Conservation (phyloP, 2,329 filamentous ascomycete species). For the Aspergillus luchuensis region DNA sequence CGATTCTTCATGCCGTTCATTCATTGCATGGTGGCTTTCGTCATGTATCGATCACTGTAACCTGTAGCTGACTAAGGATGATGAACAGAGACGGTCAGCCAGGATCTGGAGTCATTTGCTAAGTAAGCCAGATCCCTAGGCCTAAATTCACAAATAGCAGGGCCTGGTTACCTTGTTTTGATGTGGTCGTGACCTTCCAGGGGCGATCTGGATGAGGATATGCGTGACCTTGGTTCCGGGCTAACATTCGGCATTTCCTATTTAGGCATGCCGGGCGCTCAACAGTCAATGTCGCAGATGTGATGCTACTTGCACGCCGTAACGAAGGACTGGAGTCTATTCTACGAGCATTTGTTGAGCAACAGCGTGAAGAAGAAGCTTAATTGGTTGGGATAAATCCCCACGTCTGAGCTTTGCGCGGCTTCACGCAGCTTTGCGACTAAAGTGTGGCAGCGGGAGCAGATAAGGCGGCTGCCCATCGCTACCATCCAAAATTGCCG, state of each 20-base stretch:
- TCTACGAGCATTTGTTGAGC: slow-evolving; percentile 52
- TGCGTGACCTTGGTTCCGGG: not conserved
- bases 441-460: not conserved
- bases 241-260: slow-evolving; percentile 35
- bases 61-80: slow-evolving; percentile 10
- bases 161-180: not conserved
- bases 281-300: slow-evolving; percentile 81
- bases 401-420: not conserved
- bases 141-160: no score
- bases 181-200: not conserved
- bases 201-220: not conserved
- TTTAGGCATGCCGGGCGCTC: slow-evolving; percentile 76
- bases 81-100: slow-evolving; percentile 53
- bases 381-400: slow-evolving; percentile 13
- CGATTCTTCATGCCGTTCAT: not conserved
- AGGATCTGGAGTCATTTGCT: slow-evolving; percentile 67
- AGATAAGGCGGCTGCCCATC: slow-evolving; percentile 14
- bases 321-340: slow-evolving; percentile 83
- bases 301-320: slow-evolving; percentile 79
- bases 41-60: not conserved
- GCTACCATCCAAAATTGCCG: not conserved
- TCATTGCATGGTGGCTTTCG: not conserved
- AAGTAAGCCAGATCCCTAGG: slow-evolving; percentile 42
- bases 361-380: slow-evolving; percentile 29
- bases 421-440: not conserved